phyloP scores from a whole-genome alignment of 768 basidiomycete genomes.

The Termitomyces heimii region DNA sequence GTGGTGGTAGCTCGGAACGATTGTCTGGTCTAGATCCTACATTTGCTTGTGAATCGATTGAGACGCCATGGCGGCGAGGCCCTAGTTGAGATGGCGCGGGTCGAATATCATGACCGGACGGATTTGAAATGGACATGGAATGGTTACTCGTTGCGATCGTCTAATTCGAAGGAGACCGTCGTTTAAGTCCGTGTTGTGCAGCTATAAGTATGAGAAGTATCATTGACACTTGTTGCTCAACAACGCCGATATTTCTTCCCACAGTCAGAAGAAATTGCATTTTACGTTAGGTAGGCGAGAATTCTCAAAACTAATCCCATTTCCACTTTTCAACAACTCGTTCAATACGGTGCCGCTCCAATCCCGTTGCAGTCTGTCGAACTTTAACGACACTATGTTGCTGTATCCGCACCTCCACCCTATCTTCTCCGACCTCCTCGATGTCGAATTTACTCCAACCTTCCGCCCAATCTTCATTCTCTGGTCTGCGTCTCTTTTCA shows the following conservation, averaged over 20 bases:
- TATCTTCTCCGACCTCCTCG: conserved; percentile 22
- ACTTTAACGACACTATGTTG: conserved; percentile 52
- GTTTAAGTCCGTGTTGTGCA: background rate
- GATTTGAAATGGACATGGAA: conserved; percentile 26
- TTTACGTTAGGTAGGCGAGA: background rate
- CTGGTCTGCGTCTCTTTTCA: conserved; percentile 33
- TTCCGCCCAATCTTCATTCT: conserved; percentile 36
- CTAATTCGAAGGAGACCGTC: background rate
- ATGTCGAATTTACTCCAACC: conserved; percentile 32
- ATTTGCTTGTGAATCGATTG: conserved; percentile 10
- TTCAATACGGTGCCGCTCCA: conserved; percentile 71
- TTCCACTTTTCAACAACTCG: conserved; percentile 64
- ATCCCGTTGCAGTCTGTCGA: conserved; percentile 44
- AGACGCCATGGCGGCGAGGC: conserved; percentile 5
- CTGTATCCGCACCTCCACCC: conserved; percentile 36
- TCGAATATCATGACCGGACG: conserved; percentile 20
- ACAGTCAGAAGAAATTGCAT: conserved; percentile 7
- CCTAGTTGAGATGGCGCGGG: conserved; percentile 12
- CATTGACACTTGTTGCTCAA: background rate
- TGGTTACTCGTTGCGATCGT: conserved; percentile 1
- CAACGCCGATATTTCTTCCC: conserved; percentile 13
- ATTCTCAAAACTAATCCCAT: conserved; percentile 32
- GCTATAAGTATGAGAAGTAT: background rate
- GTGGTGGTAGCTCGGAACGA: conserved; percentile 13
- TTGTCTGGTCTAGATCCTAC: conserved; percentile 13